phyloP scores from a whole-genome alignment of 257 asterid species.

The Datura wrightii region DNA sequence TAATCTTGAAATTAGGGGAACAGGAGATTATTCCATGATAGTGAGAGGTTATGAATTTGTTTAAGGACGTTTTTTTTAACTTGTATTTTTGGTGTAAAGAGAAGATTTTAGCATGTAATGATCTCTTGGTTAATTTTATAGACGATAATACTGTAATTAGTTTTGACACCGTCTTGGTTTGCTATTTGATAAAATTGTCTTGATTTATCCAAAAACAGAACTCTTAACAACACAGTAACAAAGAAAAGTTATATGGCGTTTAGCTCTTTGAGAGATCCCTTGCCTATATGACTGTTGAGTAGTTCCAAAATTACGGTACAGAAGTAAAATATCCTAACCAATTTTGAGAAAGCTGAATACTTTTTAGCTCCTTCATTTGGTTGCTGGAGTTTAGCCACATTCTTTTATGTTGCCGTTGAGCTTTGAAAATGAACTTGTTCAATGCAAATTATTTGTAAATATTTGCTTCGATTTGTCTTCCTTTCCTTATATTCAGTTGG shows the following conservation, averaged over 20 bases:
- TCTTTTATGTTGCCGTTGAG: not conserved
- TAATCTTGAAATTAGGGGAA: no score
- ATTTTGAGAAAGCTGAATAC: not conserved
- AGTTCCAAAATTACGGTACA: not conserved
- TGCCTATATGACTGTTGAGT: not conserved
- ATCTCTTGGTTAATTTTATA: not conserved
- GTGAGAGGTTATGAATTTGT: not conserved
- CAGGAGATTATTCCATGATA: not conserved
- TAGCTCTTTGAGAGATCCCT: not conserved
- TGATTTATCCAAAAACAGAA: not conserved
- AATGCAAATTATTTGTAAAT: not conserved
- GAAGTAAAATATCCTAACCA: not conserved
- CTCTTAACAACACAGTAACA: not conserved
- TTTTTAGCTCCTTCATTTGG: not conserved
- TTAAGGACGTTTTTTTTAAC: not conserved
- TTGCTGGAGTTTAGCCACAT: not conserved
- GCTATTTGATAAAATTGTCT: not conserved
- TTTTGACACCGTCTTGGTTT: not conserved
- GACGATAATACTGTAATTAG: not conserved
- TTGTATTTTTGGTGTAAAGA: not conserved
- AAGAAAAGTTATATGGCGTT: not conserved
- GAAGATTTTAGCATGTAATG: not conserved
- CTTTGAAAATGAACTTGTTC: constrained; percentile 1
- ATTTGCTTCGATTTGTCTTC: constrained; percentile 3
- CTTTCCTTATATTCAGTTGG: not conserved